Base-by-base conservation (phyloP, 345 rosid species). In the Brassica incana region DNA sequence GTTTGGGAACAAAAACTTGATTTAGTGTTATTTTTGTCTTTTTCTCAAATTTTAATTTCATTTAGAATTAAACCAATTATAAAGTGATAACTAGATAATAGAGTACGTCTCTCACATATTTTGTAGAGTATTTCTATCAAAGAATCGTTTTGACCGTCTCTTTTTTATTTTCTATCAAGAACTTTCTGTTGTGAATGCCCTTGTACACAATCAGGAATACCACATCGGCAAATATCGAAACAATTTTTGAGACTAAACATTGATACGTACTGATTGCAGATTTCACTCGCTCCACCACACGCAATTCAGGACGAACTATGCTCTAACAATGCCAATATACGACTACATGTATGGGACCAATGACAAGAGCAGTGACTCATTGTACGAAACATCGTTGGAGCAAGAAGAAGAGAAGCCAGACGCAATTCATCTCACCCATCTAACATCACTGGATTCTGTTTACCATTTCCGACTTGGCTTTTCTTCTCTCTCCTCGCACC, bases 271-370 rank as follows among this genome's bases (percentile, higher is more conserved):
- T 4, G 0, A 12, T 9, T 65, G 32, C 71, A 76, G 90, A 45
- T 88, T 72, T 69, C 91, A 88, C 81, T 88, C 88, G 2, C 72
- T 88, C 36, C 88, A 88, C 77, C 91, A 85, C 58, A 88, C 87
- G 0, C 88, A 88, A 56, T 86, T 86, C 50, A 77, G 86, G 71
- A 81, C 88, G 5, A 88, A 88, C 74, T 88, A 86, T 64, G 84
- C 86, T 1, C 69, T 86, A 1, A 86, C 85, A 72, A 86, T 88
- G 89, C 91, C 89, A 5, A 10, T 88, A 5, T 88, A 88, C 14
- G 87, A 88, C 70, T 86, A 74, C 79, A 60, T 88, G 3, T 86
- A 86, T 12, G 84, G 81, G 0, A 86, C 88, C 15, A 56, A 75
- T 43, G 85, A 88, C 76, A 80, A 83, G 18, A 59, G 78, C 29